Conservation (phyloP, 140 eudicot genomes). For the Erigeron philadelphicus region DNA sequence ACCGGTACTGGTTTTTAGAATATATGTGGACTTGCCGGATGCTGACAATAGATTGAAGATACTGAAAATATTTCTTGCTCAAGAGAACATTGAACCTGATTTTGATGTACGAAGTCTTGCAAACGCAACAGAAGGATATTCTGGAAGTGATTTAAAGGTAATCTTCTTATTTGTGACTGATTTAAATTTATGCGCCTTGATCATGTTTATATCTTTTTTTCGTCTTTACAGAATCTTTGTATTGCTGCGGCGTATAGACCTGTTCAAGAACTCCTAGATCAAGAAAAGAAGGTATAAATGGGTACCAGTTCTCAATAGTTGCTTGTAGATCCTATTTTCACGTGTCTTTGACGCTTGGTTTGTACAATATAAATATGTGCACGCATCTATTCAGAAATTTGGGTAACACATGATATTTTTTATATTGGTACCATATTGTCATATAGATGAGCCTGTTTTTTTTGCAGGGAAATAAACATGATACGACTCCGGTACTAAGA, state of each 20-base stretch:
- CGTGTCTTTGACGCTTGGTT: background rate
- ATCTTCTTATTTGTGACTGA: background rate
- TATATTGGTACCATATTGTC: slow-evolving; percentile 4
- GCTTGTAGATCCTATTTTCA: background rate
- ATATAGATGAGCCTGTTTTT: slow-evolving; percentile 13
- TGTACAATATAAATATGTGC: background rate
- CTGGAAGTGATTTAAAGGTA: slow-evolving; percentile 95
- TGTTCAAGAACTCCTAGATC: slow-evolving; percentile 83
- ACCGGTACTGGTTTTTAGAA: slow-evolving; percentile 44
- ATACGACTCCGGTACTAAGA: slow-evolving; percentile 44
- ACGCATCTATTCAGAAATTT: background rate
- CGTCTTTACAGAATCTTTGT: slow-evolving; percentile 72
- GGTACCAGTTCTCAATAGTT: background rate
- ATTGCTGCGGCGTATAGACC: slow-evolving; percentile 99
- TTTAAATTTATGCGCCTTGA: background rate
- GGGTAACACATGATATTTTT: background rate
- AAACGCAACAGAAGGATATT: slow-evolving; percentile 88
- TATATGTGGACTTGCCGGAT: slow-evolving; percentile 90
- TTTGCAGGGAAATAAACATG: slow-evolving; percentile 41
- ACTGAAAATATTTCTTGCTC: slow-evolving; percentile 75
- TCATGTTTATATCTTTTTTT: background rate
- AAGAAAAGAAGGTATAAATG: slow-evolving; percentile 61
- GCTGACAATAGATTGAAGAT: slow-evolving; percentile 84
- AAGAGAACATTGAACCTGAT: slow-evolving; percentile 61
- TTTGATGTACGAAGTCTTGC: slow-evolving; percentile 71